Conservation (phyloP, 495 filamentous ascomycete genomes). For the Penicillium verhagenii region DNA sequence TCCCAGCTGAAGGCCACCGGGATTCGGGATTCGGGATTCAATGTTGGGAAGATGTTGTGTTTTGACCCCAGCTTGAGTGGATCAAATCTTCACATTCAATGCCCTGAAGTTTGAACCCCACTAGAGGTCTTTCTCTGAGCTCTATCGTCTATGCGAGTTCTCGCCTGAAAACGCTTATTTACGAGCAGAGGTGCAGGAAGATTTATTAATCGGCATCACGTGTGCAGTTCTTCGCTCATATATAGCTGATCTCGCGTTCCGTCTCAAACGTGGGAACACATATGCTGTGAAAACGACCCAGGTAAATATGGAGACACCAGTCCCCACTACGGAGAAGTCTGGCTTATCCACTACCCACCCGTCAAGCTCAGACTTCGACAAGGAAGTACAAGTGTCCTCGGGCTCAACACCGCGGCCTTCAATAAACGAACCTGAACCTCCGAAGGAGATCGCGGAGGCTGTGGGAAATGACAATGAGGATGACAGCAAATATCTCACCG, state of each 20-base stretch:
- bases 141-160: no score
- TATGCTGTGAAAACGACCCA: neutral
- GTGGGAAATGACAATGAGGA: neutral
- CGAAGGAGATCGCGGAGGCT: neutral
- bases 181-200: no score
- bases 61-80: no score
- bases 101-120: neutral
- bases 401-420: neutral
- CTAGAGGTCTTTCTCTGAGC: neutral
- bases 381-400: neutral
- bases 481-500: constrained; percentile 14
- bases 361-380: neutral
- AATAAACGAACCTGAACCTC: neutral
- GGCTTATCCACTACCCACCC: neutral
- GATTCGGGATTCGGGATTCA: neutral
- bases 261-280: no score
- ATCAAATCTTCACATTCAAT: no score
- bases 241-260: no score
- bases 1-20: neutral
- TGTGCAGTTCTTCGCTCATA: no score
- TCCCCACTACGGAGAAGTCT: neutral
- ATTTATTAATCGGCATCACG: no score
- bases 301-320: neutral
- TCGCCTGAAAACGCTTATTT: no score
- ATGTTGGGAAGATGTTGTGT: no score